A percentile compares a stretch with the other conserved stretches of the same genome.
Conservation (phyloP, 129 eudicot species). For the Ambrosia trifida region DNA sequence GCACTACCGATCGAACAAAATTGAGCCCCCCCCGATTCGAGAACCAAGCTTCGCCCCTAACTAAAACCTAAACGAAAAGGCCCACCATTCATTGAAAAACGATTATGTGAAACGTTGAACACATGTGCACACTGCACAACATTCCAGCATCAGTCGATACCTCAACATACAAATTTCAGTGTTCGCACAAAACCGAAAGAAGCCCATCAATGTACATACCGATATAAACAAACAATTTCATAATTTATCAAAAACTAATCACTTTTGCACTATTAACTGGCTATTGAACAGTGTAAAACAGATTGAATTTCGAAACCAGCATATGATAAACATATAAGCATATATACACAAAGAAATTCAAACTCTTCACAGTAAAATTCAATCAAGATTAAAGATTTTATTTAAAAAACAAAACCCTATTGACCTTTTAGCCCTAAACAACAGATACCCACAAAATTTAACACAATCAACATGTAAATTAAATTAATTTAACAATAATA, state of each 20-base stretch:
- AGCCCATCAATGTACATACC: not conserved
- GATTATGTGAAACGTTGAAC: not conserved
- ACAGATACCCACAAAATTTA: constrained; percentile 16
- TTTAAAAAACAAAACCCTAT: constrained; percentile 16
- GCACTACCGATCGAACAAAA: no score
- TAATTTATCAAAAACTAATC: not conserved
- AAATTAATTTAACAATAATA: not conserved
- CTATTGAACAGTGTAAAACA: not conserved
- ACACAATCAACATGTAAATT: not conserved
- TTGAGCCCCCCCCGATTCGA: no score
- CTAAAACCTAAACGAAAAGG: not conserved
- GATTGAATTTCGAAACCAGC: constrained; percentile 3
- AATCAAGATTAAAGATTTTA: not conserved
- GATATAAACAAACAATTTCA: not conserved
- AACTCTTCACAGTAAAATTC: not conserved
- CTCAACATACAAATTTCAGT: not conserved
- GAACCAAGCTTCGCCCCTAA: no score
- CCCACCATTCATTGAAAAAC: not conserved
- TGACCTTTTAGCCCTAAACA: not conserved
- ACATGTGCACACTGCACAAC: constrained; percentile 11
- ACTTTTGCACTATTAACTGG: not conserved
- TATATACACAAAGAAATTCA: not conserved
- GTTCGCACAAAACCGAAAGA: not conserved
- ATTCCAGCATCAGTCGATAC: constrained; percentile 3
- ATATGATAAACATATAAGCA: not conserved